phyloP scores from a whole-genome alignment of 768 basidiomycete species.

The Boletus rubescentipes region DNA sequence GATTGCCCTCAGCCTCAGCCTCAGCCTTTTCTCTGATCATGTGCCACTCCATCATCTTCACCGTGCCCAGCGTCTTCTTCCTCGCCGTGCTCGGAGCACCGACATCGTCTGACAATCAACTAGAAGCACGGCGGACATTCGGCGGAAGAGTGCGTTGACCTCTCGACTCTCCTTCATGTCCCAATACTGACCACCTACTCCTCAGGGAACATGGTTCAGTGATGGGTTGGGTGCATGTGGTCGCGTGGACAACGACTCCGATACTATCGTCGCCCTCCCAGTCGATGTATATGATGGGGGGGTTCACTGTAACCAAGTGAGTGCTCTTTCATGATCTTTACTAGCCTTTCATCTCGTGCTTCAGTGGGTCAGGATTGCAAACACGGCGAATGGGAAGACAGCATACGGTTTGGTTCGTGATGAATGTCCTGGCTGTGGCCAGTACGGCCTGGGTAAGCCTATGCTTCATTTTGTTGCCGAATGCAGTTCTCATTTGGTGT shows the following conservation, averaged over 20 bases:
- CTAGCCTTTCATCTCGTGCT: conserved; percentile 3
- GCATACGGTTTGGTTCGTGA: conserved; percentile 54
- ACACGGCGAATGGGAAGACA: conserved; percentile 49
- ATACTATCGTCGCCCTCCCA: conserved; percentile 61
- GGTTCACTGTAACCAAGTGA: conserved; percentile 58
- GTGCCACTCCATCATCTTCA: conserved; percentile 22
- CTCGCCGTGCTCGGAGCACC: conserved; percentile 40
- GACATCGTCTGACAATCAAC: conserved; percentile 25
- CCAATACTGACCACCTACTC: conserved; percentile 2
- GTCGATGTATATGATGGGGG: conserved; percentile 26
- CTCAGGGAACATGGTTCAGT: conserved; percentile 64
- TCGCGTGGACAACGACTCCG: conserved; percentile 41
- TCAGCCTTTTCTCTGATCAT: conserved; percentile 6
- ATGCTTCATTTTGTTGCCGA: neutral
- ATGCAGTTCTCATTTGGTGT: neutral
- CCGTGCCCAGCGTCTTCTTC: conserved; percentile 42
- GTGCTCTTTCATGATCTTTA: conserved; percentile 13
- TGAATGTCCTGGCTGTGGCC: conserved; percentile 54
- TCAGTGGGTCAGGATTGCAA: conserved; percentile 58
- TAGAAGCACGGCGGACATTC: conserved; percentile 48
- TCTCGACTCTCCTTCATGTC: neutral
- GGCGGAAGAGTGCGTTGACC: conserved; percentile 51
- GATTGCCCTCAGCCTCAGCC: neutral
- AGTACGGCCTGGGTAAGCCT: conserved; percentile 52
- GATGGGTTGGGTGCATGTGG: conserved; percentile 66